These are phyloP conservation scores for Pseudocercospora macadamiae DNA, from an alignment of 2,329 filamentous ascomycete species.

Conservation along the genomic window DNA sequence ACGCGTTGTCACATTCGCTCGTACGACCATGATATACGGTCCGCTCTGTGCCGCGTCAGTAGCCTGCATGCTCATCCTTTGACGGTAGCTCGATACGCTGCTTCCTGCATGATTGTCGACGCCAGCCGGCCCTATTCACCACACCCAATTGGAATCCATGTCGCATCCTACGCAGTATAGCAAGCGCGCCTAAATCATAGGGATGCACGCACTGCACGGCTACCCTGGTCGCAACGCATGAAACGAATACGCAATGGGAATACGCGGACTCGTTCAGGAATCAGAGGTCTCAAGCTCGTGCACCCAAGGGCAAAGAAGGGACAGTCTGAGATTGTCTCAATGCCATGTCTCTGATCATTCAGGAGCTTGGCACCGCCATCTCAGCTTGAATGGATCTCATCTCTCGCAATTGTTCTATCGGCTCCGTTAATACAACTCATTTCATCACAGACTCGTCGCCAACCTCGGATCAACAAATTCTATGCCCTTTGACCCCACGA, in stretches of 20 bases:
- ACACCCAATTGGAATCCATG: slow-evolving; percentile 5
- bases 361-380: neutral
- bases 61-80: neutral
- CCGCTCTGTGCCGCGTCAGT: neutral
- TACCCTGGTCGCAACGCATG: neutral
- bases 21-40: neutral
- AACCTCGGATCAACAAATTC: neutral
- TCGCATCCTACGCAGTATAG: neutral
- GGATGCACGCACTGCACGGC: neutral
- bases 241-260: neutral
- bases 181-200: slow-evolving; percentile 2
- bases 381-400: neutral
- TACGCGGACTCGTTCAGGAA: neutral
- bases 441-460: too few relatives aligned
- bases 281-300: neutral
- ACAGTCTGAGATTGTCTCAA: neutral
- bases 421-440: too few relatives aligned
- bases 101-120: neutral
- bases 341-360: neutral
- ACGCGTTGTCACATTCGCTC: neutral
- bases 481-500: slow-evolving; percentile 24
- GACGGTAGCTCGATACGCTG: neutral
- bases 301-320: neutral
- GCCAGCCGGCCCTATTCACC: neutral
- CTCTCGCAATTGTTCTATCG: too few relatives aligned